Percentiles rank a stretch among this genome's conserved stretches.
Conservation (phyloP, 495 filamentous ascomycete species). For the Neurospora cerealis region DNA sequence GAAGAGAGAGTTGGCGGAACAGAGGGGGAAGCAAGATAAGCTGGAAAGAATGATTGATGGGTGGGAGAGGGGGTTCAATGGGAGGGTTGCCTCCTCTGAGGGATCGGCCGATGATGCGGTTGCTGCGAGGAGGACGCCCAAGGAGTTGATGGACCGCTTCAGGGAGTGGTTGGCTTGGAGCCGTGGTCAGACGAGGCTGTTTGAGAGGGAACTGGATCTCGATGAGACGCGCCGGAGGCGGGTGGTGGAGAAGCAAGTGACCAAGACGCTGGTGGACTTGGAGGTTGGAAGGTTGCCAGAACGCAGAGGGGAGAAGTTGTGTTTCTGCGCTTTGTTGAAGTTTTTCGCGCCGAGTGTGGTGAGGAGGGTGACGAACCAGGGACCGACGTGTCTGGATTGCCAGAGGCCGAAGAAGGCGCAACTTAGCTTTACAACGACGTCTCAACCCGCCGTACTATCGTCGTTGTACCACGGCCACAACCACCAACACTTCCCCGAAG, state of each 20-base stretch:
- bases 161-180: not conserved
- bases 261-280: not conserved
- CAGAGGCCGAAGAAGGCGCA: not conserved
- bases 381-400: not conserved
- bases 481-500: not conserved
- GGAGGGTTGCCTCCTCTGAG: not conserved
- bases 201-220: not conserved
- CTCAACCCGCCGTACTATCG: not conserved
- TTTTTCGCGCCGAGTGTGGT: not conserved
- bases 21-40: not conserved
- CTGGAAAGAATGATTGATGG: not conserved
- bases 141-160: not conserved
- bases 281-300: not conserved
- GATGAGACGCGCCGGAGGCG: not conserved
- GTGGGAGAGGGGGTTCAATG: not conserved
- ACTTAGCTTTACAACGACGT: not conserved
- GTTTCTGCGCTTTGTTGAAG: not conserved
- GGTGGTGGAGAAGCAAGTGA: not conserved
- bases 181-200: not conserved
- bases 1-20: not conserved
- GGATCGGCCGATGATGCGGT: not conserved
- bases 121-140: not conserved
- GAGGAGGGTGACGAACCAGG: not conserved
- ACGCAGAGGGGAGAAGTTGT: not conserved
- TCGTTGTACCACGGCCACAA: conserved; percentile 16